Evolutionary conservation across 495 filamentous ascomycete genomes (phyloP), one percentile per base, ranked within the genome.

Genomic region (Hypoxylon fragiforme): DNA sequence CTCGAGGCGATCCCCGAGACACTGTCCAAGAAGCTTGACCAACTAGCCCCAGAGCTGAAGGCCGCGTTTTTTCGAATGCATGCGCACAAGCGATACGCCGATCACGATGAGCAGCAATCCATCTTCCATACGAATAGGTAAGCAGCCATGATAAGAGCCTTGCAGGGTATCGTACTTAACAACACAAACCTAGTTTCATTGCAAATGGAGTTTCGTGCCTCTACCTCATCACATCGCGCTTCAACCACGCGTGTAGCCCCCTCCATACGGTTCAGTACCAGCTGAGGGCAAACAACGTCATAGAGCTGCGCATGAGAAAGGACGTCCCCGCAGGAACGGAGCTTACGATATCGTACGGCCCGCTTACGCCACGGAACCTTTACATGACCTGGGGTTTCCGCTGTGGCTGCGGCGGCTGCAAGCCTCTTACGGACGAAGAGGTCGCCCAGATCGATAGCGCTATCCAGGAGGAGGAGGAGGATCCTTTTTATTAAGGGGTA

Each of bases 231-330:
- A 60, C 57, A 0, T 57, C 68, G 0, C 57, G 68, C 6, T 71
- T 74, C 45, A 74, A 74, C 60, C 71, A 74, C 36, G 62, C 68
- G 3, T 74, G 71, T 45, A 1, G 1, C 0, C 38, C 45, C 7
- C 43, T 44, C 1, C 28, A 42, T 0, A 65, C 67, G 3, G 63
- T 74, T 15, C 3, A 49, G 1, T 72, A 65, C 21, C 6, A 1
- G 0, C 46, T 55, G 6, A 52, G 7, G 1, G n/a, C 0, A 20
- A 19, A 7, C 14, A 38, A 34, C 0, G 39, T 47, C 1, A 57
- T 64, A 12, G 44, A 52, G 19, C 22, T 73, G 22, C 51, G 37
- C 9, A 43, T 68, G 24, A 22, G 20, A 11, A 41, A 37, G 16
- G 49, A 57, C 15, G 39, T 53, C 7, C 37, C 42, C 1, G 62